Percentiles rank a stretch among this genome's conserved stretches.
phyloP scores from a whole-genome alignment of 2,329 filamentous ascomycete genomes.

The Colletotrichum sp. region DNA sequence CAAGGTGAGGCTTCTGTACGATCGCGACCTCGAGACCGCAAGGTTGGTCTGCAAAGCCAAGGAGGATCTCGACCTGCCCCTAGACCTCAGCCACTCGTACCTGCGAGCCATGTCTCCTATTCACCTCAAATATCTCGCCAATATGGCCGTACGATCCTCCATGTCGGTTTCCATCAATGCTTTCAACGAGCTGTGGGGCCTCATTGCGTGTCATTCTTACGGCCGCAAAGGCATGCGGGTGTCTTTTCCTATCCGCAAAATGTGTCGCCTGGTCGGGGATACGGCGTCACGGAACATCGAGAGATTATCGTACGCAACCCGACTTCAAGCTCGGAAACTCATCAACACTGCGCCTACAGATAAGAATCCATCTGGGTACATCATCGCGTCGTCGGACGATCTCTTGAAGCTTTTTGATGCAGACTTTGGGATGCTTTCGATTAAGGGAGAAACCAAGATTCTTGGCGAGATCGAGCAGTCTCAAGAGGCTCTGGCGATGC shows the following conservation, averaged over 20 bases:
- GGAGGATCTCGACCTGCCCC: slow-evolving; percentile 74
- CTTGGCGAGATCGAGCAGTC: slow-evolving; percentile 76
- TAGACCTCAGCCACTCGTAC: slow-evolving; percentile 86
- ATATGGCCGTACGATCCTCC: slow-evolving; percentile 91
- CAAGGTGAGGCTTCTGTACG: slow-evolving; percentile 86
- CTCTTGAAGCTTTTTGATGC: slow-evolving; percentile 84
- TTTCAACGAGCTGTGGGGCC: slow-evolving; percentile 84
- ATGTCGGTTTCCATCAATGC: slow-evolving; percentile 95
- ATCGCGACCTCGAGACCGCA: slow-evolving; percentile 80
- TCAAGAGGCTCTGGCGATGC: slow-evolving; percentile 82
- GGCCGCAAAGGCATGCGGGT: slow-evolving; percentile 83
- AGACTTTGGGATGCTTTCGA: slow-evolving; percentile 85
- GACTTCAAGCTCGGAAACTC: slow-evolving; percentile 83
- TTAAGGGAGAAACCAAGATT: slow-evolving; percentile 87
- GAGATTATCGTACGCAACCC: slow-evolving; percentile 82
- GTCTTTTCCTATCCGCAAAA: slow-evolving; percentile 88
- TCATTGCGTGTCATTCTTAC: slow-evolving; percentile 87
- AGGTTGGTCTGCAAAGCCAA: slow-evolving; percentile 80
- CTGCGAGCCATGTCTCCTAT: slow-evolving; percentile 90
- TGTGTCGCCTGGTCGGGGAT: slow-evolving; percentile 88
- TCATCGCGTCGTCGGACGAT: slow-evolving; percentile 88
- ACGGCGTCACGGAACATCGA: slow-evolving; percentile 88
- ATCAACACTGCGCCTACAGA: slow-evolving; percentile 86
- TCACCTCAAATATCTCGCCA: slow-evolving; percentile 82
- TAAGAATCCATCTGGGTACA: slow-evolving; percentile 85